phyloP scores from a whole-genome alignment of 768 basidiomycete genomes.

The Collybia sp. region DNA sequence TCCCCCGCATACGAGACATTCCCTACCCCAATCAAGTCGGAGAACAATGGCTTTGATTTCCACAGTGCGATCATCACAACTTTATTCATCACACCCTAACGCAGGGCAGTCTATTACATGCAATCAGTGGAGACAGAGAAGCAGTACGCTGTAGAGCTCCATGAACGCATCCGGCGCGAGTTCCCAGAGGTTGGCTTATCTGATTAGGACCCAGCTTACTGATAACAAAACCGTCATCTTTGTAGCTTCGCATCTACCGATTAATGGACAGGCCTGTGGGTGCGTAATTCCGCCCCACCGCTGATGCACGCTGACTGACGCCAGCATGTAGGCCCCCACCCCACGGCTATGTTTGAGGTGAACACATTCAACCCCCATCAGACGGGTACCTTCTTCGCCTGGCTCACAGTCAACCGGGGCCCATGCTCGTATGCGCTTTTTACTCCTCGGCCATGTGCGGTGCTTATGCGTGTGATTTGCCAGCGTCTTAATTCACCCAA shows the following conservation, averaged over 20 bases:
- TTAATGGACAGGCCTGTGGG: conserved; percentile 64
- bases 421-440: conserved; percentile 56
- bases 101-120: conserved; percentile 56
- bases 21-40: conserved; percentile 45
- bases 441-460: background rate
- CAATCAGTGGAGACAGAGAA: conserved; percentile 35
- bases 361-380: conserved; percentile 64
- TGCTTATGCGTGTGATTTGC: conserved; percentile 1
- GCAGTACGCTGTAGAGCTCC: conserved; percentile 48
- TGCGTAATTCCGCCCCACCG: conserved; percentile 18
- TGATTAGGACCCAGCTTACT: background rate
- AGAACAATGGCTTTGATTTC: conserved; percentile 67
- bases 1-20: conserved; percentile 53
- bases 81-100: background rate
- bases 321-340: conserved; percentile 47
- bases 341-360: conserved; percentile 69
- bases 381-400: conserved; percentile 65
- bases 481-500: conserved; percentile 70
- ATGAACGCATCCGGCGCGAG: conserved; percentile 55
- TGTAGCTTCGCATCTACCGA: conserved; percentile 54
- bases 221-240: background rate
- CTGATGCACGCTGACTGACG: background rate
- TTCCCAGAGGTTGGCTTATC: conserved; percentile 55
- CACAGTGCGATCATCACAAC: conserved; percentile 44
- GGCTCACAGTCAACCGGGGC: conserved; percentile 63